These are phyloP conservation scores for Amphicarpaea edgeworthii DNA, from an alignment of 306 rosid genomes.

Conservation along the genomic window DNA sequence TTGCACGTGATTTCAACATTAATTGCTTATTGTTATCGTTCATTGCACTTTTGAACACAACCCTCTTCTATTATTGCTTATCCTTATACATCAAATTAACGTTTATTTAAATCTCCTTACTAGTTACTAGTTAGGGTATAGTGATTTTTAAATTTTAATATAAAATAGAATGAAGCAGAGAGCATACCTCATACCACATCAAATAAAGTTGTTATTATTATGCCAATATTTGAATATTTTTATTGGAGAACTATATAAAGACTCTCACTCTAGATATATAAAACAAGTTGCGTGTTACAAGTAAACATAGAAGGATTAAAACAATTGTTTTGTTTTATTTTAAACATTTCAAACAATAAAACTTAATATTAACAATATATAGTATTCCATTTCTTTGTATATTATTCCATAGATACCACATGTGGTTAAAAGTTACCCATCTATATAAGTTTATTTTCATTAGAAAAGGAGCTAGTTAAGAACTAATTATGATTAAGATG, in stretches of 20 bases:
- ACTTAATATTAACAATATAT: not conserved
- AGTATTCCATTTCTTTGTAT: not conserved
- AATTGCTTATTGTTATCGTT: not conserved
- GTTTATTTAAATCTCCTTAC: not conserved
- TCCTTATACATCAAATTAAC: not conserved
- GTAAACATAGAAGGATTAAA: too few species aligned
- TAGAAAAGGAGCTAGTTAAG: not conserved
- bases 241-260: not conserved
- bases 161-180: not conserved
- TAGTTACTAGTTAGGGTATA: not conserved
- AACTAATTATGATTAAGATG: not conserved
- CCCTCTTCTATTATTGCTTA: conserved; percentile 2
- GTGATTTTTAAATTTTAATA: not conserved
- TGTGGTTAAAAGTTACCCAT: not conserved
- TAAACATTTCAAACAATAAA: not conserved
- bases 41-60: conserved; percentile 3
- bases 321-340: not conserved
- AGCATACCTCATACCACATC: too few species aligned
- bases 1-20: conserved; percentile 41
- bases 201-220: not conserved
- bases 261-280: not conserved
- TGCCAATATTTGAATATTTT: not conserved
- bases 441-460: not conserved
- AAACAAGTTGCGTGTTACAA: not conserved
- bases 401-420: not conserved